Base-by-base conservation (phyloP, 495 filamentous ascomycete species). In the Pyronema omphalodes region DNA sequence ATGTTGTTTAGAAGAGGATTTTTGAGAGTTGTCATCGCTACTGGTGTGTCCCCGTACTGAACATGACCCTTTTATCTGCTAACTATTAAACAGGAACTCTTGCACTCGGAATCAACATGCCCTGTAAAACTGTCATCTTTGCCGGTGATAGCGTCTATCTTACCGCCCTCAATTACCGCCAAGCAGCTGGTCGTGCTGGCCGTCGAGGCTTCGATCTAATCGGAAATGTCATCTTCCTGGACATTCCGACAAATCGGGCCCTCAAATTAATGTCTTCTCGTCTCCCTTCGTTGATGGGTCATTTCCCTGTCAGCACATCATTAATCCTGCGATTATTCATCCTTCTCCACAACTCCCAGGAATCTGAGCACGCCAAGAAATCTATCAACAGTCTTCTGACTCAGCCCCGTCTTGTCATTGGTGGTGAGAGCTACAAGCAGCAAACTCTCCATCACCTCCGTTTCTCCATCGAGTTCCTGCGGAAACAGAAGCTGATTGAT, bases 81-180 rank as follows among this genome's bases (percentile, higher is more conserved):
- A 35, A 57, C 9, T 43, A 7, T 44, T 3, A 15, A 18, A 44
- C 54, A 58, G 55, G 57, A 0, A 86, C 83, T 0, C 70, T 88
- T 9, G 77, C 77, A 36, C 68, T 88, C 18, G 84, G 84, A 65
- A 84, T 88, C 67, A 88, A 88, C 55, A 88, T 86, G 84, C 84
- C 84, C 17, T 86, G 83, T 60, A 83, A 82, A 58, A 88, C 84
- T 0, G 82, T 86, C 7, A 76, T 87, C 5, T 88, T 88, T 63
- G 74, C 71, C 5, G 83, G 82, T 3, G 82, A 88, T 58, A 81
- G 77, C 0, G 71, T 84, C 9, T 84, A 71, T 55, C 65, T 88
- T 47, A 86, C 82, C 0, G 76, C 84, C 0, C 73, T 88, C 36
- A 84, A 82, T 63, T 88, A 77, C 63, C 76, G 82, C 7, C 84